phyloP scores from a whole-genome alignment of 371 early-diverging fungal species.

The Zychaea mexicana region DNA sequence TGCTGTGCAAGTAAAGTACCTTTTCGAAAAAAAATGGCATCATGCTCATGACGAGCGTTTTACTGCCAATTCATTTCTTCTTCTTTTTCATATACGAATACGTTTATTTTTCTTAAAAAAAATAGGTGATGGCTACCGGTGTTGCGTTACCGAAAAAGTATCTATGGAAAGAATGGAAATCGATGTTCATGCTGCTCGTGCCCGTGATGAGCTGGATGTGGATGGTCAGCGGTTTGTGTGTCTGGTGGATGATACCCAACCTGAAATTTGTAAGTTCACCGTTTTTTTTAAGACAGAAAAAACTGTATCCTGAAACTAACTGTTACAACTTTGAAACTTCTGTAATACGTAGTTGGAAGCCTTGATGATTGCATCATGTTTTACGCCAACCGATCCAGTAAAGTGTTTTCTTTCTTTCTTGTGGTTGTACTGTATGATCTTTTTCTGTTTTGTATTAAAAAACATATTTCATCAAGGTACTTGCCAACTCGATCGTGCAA shows the following conservation, averaged over 20 bases:
- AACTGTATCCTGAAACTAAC: background rate
- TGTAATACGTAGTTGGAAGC: constrained; percentile 39
- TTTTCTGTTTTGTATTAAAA: background rate
- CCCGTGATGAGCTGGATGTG: constrained; percentile 78
- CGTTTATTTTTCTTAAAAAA: background rate
- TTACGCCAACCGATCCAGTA: constrained; percentile 52
- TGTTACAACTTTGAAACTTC: no score
- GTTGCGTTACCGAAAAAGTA: constrained; percentile 64
- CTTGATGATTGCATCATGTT: constrained; percentile 45
- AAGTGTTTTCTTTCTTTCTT: no score
- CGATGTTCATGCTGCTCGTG: constrained; percentile 67
- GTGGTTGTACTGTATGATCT: background rate
- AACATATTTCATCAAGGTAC: constrained; percentile 44
- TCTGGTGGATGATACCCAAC: constrained; percentile 20
- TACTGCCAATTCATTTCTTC: background rate
- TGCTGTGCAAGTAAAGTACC: constrained; percentile 58
- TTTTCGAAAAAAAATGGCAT: background rate
- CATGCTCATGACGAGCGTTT: background rate
- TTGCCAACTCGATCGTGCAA: constrained; percentile 92
- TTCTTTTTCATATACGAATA: background rate
- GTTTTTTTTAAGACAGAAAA: background rate
- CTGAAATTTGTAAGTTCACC: constrained; percentile 26
- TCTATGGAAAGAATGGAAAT: constrained; percentile 50
- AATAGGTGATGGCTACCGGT: constrained; percentile 23
- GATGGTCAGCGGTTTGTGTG: constrained; percentile 18